A percentile compares a stretch with the other conserved stretches of the same genome.
Evolutionary conservation across 345 rosid species (phyloP).

Genomic region (Eucalyptus albens): DNA sequence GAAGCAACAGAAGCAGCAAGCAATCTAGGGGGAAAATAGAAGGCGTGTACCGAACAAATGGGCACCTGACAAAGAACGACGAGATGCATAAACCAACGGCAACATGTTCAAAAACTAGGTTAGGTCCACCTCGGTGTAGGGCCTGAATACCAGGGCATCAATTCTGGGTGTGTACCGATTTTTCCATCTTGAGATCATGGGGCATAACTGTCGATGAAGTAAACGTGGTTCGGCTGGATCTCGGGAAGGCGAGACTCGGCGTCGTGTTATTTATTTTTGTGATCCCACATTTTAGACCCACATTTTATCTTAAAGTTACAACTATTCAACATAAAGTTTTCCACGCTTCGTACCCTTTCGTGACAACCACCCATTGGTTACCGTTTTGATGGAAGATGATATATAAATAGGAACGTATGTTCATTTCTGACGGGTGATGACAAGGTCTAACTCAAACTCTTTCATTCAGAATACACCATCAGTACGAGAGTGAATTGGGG

Average conservation of each 20-base stretch:
- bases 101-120: background rate
- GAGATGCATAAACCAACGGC: background rate
- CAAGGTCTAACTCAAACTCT: too few relatives aligned
- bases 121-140: background rate
- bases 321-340: too few relatives aligned
- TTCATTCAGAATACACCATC: too few relatives aligned
- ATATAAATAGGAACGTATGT: too few relatives aligned
- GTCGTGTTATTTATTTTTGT: too few relatives aligned
- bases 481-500: too few relatives aligned
- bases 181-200: background rate
- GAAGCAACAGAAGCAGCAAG: background rate
- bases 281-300: too few relatives aligned
- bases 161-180: background rate
- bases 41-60: background rate
- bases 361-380: too few relatives aligned
- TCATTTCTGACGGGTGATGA: too few relatives aligned
- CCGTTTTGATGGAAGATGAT: too few relatives aligned
- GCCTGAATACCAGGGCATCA: background rate
- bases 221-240: background rate
- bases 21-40: background rate
- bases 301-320: too few relatives aligned
- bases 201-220: background rate
- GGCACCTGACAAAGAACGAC: background rate
- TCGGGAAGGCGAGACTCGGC: background rate
- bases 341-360: too few relatives aligned